These are phyloP conservation scores for Hyphodiscus sp. DNA, from an alignment of 2,329 filamentous ascomycete genomes.

Conservation along the genomic window DNA sequence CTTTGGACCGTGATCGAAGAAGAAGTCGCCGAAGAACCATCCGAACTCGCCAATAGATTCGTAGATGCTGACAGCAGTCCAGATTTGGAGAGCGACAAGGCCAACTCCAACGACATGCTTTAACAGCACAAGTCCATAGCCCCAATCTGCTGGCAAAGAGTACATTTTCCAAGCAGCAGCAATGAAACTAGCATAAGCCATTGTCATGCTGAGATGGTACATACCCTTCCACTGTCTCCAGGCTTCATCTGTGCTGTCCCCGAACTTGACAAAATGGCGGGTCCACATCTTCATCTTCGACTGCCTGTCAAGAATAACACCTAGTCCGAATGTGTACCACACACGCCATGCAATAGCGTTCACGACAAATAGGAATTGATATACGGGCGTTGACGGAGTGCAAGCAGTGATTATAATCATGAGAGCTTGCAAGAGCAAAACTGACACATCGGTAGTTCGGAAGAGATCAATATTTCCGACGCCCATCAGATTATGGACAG, in stretches of 20 bases:
- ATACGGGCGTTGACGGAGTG: slow-evolving; percentile 69
- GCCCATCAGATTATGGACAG: slow-evolving; percentile 79
- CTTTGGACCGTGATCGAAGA: slow-evolving; percentile 84
- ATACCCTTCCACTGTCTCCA: slow-evolving; percentile 98
- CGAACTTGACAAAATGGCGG: slow-evolving; percentile 94
- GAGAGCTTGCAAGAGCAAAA: slow-evolving; percentile 70
- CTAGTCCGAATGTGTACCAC: slow-evolving; percentile 88
- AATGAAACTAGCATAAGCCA: slow-evolving; percentile 84
- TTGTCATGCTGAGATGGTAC: slow-evolving; percentile 85
- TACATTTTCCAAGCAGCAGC: slow-evolving; percentile 98
- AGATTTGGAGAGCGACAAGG: slow-evolving; percentile 79
- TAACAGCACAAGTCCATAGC: slow-evolving; percentile 75
- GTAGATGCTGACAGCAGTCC: slow-evolving; percentile 90
- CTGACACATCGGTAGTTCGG: slow-evolving; percentile 76
- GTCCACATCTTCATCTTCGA: slow-evolving; percentile 93
- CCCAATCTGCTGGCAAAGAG: slow-evolving; percentile 77
- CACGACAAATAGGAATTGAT: slow-evolving; percentile 71
- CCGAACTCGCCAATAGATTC: slow-evolving; percentile 95
- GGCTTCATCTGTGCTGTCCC: slow-evolving; percentile 81
- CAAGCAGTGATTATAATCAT: slow-evolving; percentile 65
- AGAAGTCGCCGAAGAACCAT: slow-evolving; percentile 99
- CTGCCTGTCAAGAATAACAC: slow-evolving; percentile 76
- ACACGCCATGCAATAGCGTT: slow-evolving; percentile 80
- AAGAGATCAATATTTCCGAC: slow-evolving; percentile 80
- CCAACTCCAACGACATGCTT: slow-evolving; percentile 79